Percentiles rank a stretch among this genome's conserved stretches.
Evolutionary conservation across 768 basidiomycete genomes (phyloP).

Genomic region (Trametes gibbosa): DNA sequence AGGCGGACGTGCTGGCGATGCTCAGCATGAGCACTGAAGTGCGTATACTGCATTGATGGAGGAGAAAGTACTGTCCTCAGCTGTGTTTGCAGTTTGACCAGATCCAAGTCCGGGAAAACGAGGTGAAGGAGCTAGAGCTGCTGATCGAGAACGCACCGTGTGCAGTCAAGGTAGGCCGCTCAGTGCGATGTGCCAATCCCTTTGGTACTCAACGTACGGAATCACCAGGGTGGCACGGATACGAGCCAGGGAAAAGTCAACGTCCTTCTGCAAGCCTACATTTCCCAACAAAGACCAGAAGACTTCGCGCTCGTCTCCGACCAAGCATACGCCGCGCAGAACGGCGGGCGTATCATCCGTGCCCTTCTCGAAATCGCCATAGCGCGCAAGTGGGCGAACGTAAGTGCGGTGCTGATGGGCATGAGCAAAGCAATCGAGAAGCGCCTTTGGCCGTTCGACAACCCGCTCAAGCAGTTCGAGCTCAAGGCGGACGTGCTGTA

Average conservation of each 20-base stretch:
- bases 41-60: slow-evolving; percentile 17
- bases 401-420: slow-evolving; percentile 74
- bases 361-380: slow-evolving; percentile 93
- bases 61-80: background rate
- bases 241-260: slow-evolving; percentile 86
- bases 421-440: slow-evolving; percentile 94
- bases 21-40: slow-evolving; percentile 92
- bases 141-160: slow-evolving; percentile 72
- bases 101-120: slow-evolving; percentile 89
- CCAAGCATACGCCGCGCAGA: slow-evolving; percentile 90
- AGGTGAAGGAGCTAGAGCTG: slow-evolving; percentile 75
- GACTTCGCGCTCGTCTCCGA: slow-evolving; percentile 98
- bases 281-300: slow-evolving; percentile 76
- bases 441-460: slow-evolving; percentile 92
- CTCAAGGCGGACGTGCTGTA: slow-evolving; percentile 77
- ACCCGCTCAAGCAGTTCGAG: slow-evolving; percentile 80
- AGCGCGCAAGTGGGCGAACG: slow-evolving; percentile 87
- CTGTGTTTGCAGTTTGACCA: slow-evolving; percentile 73
- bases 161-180: slow-evolving; percentile 63
- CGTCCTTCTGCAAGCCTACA: slow-evolving; percentile 87
- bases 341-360: slow-evolving; percentile 91
- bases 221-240: slow-evolving; percentile 55
- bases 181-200: background rate
- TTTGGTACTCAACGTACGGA: background rate
- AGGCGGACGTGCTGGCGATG: slow-evolving; percentile 87